Evolutionary conservation across 2,329 filamentous ascomycete species (phyloP), one percentile per base, ranked within the genome.

Genomic region (Esteya vermicola): DNA sequence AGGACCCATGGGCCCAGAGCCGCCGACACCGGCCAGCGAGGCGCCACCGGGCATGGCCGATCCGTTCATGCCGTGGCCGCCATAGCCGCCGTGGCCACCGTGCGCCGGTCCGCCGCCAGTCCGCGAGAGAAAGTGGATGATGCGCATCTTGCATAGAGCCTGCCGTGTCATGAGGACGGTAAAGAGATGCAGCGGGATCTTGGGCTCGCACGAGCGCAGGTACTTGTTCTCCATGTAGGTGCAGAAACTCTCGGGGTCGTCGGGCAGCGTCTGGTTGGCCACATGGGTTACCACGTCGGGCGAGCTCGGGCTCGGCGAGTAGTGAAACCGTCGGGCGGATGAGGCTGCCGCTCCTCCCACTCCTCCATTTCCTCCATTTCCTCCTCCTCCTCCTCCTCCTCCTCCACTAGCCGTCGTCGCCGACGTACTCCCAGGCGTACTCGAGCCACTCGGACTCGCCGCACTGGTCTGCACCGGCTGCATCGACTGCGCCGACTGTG

Each of bases 111-210:
- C n/a, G 31, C 31, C 13, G 31, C 33, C 49, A 38, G 39, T 54
- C 37, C 65, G 63, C 62, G 63, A 38, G 22, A 75, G 62, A 38
- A 72, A 72, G 37, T 63, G 63, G 36, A 70, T 60, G 45, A 74
- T 61, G 42, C 70, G 72, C 55, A 72, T 62, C 53, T 74, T 73
- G 55, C 65, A 72, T 14, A 77, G 60, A 9, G 62, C 62, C 41
- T 68, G 64, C 9, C 69, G 63, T 7, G 69, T 72, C 63, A 75
- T 73, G 43, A 72, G 62, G 30, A 73, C 54, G 2, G 72, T 73
- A 48, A 76, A 74, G 46, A 69, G 67, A 45, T 77, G 72, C 12
- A 76, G 53, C 1, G 73, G 72, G 9, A 76, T 69, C 49, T 71
- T 72, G 28, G 65, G 57, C 46, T 78, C 71, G 48, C 72, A 77